Conservation (phyloP, 1,139 yeast species). For the Casaregolazyma suthepensis region DNA sequence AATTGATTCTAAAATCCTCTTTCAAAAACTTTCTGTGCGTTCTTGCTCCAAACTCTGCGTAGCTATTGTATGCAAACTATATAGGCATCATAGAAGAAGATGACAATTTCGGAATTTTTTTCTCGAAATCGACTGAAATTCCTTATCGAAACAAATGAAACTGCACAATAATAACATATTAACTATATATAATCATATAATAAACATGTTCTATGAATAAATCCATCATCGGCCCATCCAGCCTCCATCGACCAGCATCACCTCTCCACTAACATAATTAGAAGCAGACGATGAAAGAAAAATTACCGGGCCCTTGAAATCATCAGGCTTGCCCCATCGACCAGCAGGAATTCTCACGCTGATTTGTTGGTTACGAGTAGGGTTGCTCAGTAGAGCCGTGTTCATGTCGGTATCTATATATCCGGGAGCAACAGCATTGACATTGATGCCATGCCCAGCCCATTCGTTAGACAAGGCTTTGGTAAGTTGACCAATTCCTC, state of each 20-base stretch:
- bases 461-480: slow-evolving; percentile 50
- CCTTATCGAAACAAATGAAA: neutral
- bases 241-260: slow-evolving; percentile 54
- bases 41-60: neutral
- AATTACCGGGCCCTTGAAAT: slow-evolving; percentile 50
- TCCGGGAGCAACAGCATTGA: slow-evolving; percentile 54
- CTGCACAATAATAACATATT: neutral
- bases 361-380: slow-evolving; percentile 33
- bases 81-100: neutral
- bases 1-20: neutral
- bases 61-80: neutral
- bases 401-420: slow-evolving; percentile 50
- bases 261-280: slow-evolving; percentile 48
- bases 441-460: slow-evolving; percentile 45
- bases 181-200: neutral
- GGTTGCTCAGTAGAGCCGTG: slow-evolving; percentile 33
- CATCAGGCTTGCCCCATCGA: slow-evolving; percentile 49
- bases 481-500: slow-evolving; percentile 44
- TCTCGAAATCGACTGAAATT: neutral
- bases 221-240: slow-evolving; percentile 38
- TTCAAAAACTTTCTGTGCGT: neutral
- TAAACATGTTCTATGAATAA: neutral
- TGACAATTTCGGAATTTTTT: neutral
- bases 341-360: slow-evolving; percentile 45
- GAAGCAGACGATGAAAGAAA: slow-evolving; percentile 47